Base-by-base conservation (phyloP, 768 basidiomycete species). In the Astraeus odoratus region DNA sequence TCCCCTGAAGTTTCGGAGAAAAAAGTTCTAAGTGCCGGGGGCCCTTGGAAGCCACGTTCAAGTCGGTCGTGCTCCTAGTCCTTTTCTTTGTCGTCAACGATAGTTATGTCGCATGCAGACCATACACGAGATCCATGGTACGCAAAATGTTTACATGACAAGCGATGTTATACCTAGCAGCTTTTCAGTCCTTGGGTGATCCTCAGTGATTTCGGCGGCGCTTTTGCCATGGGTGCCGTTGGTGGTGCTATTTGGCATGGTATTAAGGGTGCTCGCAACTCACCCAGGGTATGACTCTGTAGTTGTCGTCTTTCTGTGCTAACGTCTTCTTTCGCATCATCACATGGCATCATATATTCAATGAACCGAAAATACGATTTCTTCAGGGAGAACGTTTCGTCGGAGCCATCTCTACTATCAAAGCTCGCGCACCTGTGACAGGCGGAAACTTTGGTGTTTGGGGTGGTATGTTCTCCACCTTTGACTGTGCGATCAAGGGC, bases 191-290 rank as follows among this genome's bases (percentile, higher is more conserved):
- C 95, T 57, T 97, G 93, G 91, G 94, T 97, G 42, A 87, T 97
- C 62, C 83, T 97, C 57, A 96, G 90, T 73, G 95, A 98, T 72
- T 95, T 94, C 67, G 94, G 95, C 49, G 94, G 92, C 50, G 93
- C 94, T 10, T 95, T 96, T 67, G 80, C 94, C 15, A 97, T 97
- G 94, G 94, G 94, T 64, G 91, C 93, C 27, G 83, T 98, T 44
- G 95, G 95, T 57, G 95, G 95, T 59, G 92, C 88, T 52, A 91
- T 97, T 60, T 98, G 95, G 95, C 93, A 97, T 68, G 91, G 93
- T 45, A 92, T 97, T 56, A 98, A 98, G 70, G 95, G 95, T 48
- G 92, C 93, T 6, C 78, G 95, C 57, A 98, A 97, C 68, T 95
- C 92, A 49, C 95, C 95, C 46, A 75, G 88, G 63, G 94, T 94